Percentiles rank a stretch among this genome's conserved stretches.
Conservation (phyloP, 2,329 filamentous ascomycete genomes). For the Pseudofabraea citricarpa region DNA sequence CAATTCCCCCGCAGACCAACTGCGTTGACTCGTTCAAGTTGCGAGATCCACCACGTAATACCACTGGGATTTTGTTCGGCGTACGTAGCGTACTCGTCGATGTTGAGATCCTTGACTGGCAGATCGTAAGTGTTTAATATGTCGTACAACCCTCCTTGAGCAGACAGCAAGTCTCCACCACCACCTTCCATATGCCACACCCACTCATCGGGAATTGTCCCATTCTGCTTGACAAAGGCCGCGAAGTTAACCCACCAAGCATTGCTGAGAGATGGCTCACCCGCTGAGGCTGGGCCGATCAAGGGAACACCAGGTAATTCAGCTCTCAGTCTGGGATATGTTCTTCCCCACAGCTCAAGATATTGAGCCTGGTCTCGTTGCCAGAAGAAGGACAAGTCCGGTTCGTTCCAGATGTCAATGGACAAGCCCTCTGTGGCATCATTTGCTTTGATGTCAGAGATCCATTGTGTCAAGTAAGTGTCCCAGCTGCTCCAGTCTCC, state of each 20-base stretch:
- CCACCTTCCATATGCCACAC: constrained; percentile 35
- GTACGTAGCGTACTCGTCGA: constrained; percentile 43
- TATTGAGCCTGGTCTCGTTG: constrained; percentile 32
- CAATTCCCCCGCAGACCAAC: constrained; percentile 41
- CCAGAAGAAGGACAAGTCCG: constrained; percentile 34
- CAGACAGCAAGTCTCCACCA: constrained; percentile 24
- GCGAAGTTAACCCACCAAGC: constrained; percentile 36
- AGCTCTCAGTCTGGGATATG: constrained; percentile 33
- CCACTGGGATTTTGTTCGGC: constrained; percentile 36
- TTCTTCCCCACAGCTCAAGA: constrained; percentile 34
- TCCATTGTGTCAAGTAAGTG: constrained; percentile 33
- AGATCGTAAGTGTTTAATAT: constrained; percentile 26
- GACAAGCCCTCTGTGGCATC: constrained; percentile 33
- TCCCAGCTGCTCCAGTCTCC: constrained; percentile 43
- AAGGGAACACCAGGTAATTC: constrained; percentile 17
- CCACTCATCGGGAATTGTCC: constrained; percentile 36
- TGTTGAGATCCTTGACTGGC: constrained; percentile 33
- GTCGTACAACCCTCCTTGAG: constrained; percentile 16
- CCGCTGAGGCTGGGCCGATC: constrained; percentile 33
- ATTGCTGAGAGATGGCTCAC: constrained; percentile 24
- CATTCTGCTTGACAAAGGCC: constrained; percentile 28
- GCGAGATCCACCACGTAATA: constrained; percentile 40
- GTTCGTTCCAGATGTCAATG: constrained; percentile 50
- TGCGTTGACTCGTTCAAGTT: constrained; percentile 39
- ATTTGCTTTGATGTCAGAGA: constrained; percentile 33